Evolutionary conservation across 2,329 filamentous ascomycete species (phyloP).

Genomic region (Colletotrichum costaricense): DNA sequence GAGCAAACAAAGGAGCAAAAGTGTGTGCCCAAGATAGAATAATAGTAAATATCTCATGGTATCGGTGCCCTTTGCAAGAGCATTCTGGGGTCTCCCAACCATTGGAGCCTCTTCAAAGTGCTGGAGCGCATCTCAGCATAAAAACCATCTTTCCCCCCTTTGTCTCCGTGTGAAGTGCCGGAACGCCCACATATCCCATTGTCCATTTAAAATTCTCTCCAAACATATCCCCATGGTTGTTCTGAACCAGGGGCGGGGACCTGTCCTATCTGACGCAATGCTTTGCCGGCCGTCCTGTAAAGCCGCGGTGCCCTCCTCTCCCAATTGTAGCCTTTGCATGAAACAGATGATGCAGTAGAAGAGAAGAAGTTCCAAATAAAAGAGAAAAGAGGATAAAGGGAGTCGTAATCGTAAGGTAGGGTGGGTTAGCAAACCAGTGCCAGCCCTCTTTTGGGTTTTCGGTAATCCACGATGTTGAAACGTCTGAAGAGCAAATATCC

Average conservation of each 20-base stretch:
- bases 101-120: neutral
- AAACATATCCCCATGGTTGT: neutral
- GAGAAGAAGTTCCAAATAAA: too few relatives aligned
- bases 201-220: neutral
- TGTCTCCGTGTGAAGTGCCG: neutral
- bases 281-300: slow-evolving; percentile 6
- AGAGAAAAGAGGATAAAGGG: neutral
- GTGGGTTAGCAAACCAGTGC: slow-evolving; percentile 24
- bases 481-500: neutral
- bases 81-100: neutral
- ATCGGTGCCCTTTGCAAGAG: slow-evolving; percentile 9
- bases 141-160: neutral
- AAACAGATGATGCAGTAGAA: neutral
- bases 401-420: slow-evolving; percentile 16
- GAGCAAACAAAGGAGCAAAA: neutral
- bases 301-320: neutral
- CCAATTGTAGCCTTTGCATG: neutral
- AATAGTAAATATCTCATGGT: slow-evolving; percentile 17
- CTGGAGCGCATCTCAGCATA: neutral
- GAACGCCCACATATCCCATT: slow-evolving; percentile 1
- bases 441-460: neutral
- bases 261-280: neutral
- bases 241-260: too few relatives aligned
- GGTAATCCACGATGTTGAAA: neutral
- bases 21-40: neutral